Evolutionary conservation across 2,329 filamentous ascomycete genomes (phyloP).

Genomic region (Hypoxylon rubiginosum): DNA sequence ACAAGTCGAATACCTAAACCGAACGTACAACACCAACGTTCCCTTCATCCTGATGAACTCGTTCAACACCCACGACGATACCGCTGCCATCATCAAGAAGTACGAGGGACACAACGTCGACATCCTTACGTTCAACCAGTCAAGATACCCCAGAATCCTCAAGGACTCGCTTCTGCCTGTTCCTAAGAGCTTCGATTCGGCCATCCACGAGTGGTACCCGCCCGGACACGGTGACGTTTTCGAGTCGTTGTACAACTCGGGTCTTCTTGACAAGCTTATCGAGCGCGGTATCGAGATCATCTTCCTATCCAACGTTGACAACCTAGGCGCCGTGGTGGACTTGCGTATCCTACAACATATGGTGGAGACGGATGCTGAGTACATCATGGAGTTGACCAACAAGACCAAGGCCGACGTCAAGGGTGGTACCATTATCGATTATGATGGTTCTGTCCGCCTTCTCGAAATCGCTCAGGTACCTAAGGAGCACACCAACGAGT

Average conservation of each 20-base stretch:
- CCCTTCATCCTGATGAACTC: constrained; percentile 99
- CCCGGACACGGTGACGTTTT: constrained; percentile 99
- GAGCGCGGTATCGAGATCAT: constrained; percentile 96
- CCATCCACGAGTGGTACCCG: constrained; percentile 97
- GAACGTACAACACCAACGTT: constrained; percentile 96
- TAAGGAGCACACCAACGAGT: constrained; percentile 99
- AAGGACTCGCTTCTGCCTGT: constrained; percentile 98
- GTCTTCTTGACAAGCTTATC: constrained; percentile 95
- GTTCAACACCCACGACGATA: constrained; percentile 99
- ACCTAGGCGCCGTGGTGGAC: constrained; percentile 97
- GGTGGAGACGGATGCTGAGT: constrained; percentile 96
- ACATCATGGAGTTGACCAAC: constrained; percentile 99
- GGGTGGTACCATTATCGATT: constrained; percentile 99
- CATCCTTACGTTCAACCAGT: constrained; percentile 99
- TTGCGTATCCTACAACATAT: constrained; percentile 99
- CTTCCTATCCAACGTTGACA: constrained; percentile 99
- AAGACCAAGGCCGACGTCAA: constrained; percentile 99
- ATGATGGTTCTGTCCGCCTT: constrained; percentile 95
- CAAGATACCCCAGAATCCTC: constrained; percentile 95
- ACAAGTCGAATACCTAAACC: constrained; percentile 99
- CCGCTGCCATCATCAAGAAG: constrained; percentile 99
- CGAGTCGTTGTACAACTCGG: constrained; percentile 99
- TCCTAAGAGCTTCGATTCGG: constrained; percentile 87
- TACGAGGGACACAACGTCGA: constrained; percentile 99
- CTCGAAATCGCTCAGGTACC: constrained; percentile 99